phyloP scores from a whole-genome alignment of 2,329 filamentous ascomycete genomes.

The Rhynchosporium graminicola region DNA sequence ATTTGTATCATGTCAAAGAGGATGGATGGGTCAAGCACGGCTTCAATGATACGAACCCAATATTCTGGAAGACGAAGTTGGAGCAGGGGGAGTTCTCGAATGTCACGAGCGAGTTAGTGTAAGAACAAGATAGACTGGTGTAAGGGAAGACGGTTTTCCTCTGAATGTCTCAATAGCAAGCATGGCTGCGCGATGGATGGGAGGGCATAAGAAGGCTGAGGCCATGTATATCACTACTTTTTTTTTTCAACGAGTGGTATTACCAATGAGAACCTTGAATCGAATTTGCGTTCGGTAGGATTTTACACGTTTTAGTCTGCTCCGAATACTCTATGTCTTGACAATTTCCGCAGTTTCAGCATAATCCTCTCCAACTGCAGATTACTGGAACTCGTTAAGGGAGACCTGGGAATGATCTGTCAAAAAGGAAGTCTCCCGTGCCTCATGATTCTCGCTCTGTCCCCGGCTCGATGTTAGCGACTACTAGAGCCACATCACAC shows the following conservation, averaged over 20 bases:
- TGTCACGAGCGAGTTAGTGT: slow-evolving; percentile 41
- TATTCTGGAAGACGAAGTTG: slow-evolving; percentile 99
- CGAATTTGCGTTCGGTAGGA: too few relatives aligned
- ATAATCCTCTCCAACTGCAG: too few relatives aligned
- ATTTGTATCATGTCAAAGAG: slow-evolving; percentile 98
- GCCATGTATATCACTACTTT: slow-evolving; percentile 39
- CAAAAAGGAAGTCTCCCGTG: too few relatives aligned
- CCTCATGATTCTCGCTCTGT: too few relatives aligned
- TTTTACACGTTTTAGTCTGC: too few relatives aligned
- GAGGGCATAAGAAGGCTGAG: slow-evolving; percentile 23
- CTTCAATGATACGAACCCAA: slow-evolving; percentile 96
- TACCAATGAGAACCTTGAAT: slow-evolving; percentile 27
- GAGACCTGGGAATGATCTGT: too few relatives aligned
- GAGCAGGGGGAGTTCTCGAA: slow-evolving; percentile 92
- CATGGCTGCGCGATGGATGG: slow-evolving; percentile 30
- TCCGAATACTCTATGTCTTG: too few relatives aligned
- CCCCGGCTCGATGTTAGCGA: too few relatives aligned
- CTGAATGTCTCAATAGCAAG: slow-evolving; percentile 40
- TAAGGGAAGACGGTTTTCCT: slow-evolving; percentile 28
- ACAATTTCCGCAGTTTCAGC: too few relatives aligned
- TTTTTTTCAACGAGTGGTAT: slow-evolving; percentile 35
- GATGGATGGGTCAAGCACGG: slow-evolving; percentile 98
- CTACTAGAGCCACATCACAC: too few relatives aligned
- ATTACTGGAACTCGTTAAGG: too few relatives aligned
- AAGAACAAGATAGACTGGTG: slow-evolving; percentile 24